Conservation (phyloP, 2,329 filamentous ascomycete species). For the Cladophialophora psammophila region DNA sequence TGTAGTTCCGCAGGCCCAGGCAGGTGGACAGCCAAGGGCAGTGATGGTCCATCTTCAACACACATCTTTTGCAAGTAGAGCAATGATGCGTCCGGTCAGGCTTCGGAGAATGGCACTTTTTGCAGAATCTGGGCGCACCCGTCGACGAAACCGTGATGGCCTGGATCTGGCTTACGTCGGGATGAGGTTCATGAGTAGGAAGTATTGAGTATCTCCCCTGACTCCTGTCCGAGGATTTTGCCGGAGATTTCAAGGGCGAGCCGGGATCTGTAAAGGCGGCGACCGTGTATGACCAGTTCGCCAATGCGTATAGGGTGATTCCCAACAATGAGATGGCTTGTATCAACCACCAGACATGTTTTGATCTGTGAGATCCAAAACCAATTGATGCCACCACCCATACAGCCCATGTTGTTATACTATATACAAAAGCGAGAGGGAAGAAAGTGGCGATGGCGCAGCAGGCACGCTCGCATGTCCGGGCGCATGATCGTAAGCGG, state of each 20-base stretch:
- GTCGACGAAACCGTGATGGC: slow-evolving; percentile 92
- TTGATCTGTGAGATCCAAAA: slow-evolving; percentile 29
- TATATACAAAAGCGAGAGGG: slow-evolving; percentile 87
- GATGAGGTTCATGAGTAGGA: slow-evolving; percentile 71
- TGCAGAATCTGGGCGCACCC: slow-evolving; percentile 88
- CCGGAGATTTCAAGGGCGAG: slow-evolving; percentile 56
- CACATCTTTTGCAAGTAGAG: slow-evolving; percentile 90
- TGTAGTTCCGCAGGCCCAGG: slow-evolving; percentile 93
- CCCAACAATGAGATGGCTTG: slow-evolving; percentile 65
- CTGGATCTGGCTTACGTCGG: slow-evolving; percentile 59
- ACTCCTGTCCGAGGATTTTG: slow-evolving; percentile 35
- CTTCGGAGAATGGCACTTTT: slow-evolving; percentile 94
- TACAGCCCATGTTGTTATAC: slow-evolving; percentile 90
- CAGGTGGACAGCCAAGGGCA: slow-evolving; percentile 98
- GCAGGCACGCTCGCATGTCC: slow-evolving; percentile 77
- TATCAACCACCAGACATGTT: slow-evolving; percentile 35
- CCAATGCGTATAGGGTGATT: slow-evolving; percentile 74
- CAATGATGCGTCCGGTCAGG: slow-evolving; percentile 97
- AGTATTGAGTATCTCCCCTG: slow-evolving; percentile 73
- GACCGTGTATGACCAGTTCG: slow-evolving; percentile 88
- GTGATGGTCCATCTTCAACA: slow-evolving; percentile 99
- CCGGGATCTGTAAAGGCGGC: slow-evolving; percentile 94
- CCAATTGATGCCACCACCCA: slow-evolving; percentile 84
- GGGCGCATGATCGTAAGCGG: slow-evolving; percentile 51
- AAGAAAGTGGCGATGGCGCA: slow-evolving; percentile 81